phyloP scores from a whole-genome alignment of 2,329 filamentous ascomycete genomes.

The Penicillium sp. region DNA sequence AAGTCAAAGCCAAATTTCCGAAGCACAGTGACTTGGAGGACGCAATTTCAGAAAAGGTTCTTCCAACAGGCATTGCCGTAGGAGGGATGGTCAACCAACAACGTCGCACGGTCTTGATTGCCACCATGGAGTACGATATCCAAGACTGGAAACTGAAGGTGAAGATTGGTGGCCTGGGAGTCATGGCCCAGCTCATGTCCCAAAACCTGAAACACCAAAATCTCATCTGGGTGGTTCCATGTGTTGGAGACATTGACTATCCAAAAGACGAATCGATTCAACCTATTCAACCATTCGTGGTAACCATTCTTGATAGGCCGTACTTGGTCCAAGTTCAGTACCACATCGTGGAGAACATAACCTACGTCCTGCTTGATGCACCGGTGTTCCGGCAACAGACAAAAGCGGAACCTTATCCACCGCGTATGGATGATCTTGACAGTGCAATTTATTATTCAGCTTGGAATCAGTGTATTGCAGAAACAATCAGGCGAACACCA shows the following conservation, averaged over 20 bases:
- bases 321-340: constrained; percentile 66
- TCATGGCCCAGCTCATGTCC: constrained; percentile 70
- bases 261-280: constrained; percentile 59
- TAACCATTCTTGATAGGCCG: constrained; percentile 60
- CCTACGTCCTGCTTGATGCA: constrained; percentile 66
- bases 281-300: constrained; percentile 60
- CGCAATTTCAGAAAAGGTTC: constrained; percentile 35
- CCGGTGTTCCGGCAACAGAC: constrained; percentile 66
- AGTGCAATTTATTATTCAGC: constrained; percentile 68
- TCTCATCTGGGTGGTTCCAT: constrained; percentile 65
- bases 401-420: constrained; percentile 65
- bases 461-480: constrained; percentile 70
- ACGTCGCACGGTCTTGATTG: constrained; percentile 61
- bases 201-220: constrained; percentile 65
- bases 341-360: constrained; percentile 64
- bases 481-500: constrained; percentile 63
- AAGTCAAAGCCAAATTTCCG: constrained; percentile 31
- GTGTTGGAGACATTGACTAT: constrained; percentile 65
- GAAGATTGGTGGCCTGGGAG: constrained; percentile 69
- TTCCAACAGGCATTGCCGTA: constrained; percentile 35
- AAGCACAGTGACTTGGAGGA: constrained; percentile 31
- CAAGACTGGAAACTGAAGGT: constrained; percentile 70
- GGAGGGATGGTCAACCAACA: constrained; percentile 29
- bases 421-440: constrained; percentile 69
- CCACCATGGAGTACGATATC: constrained; percentile 72